These are phyloP conservation scores for Oropetium thomaeum DNA, from an alignment of 176 grass and related monocot species.

Conservation along the genomic window DNA sequence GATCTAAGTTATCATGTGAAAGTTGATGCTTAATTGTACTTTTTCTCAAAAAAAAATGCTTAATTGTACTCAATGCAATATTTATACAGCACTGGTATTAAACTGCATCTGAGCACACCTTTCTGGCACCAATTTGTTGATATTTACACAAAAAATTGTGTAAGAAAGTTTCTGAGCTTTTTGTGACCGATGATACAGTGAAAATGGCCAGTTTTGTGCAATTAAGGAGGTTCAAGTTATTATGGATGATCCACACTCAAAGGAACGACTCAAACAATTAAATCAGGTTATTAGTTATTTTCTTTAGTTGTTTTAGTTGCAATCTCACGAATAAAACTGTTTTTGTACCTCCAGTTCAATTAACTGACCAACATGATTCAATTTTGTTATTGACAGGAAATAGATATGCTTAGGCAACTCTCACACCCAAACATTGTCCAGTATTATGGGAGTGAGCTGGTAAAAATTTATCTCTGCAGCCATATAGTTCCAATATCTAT, in stretches of 20 bases:
- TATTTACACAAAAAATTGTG: not conserved
- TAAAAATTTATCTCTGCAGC: constrained; percentile 31
- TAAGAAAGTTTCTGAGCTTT: not conserved
- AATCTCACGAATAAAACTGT: not conserved
- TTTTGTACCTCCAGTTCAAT: constrained; percentile 8
- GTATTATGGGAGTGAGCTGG: constrained; percentile 84
- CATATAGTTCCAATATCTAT: constrained; percentile 11
- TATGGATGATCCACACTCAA: constrained; percentile 89
- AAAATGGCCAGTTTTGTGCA: constrained; percentile 86
- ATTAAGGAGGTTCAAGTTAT: constrained; percentile 98
- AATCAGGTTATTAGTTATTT: constrained; percentile 63
- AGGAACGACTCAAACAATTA: constrained; percentile 92
- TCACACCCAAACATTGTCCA: constrained; percentile 93
- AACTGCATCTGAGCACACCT: not conserved
- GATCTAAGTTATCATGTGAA: not conserved
- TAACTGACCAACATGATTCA: constrained; percentile 24
- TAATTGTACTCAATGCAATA: not conserved
- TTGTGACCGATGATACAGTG: constrained; percentile 48
- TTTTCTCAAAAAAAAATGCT: too few relatives aligned
- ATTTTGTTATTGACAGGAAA: constrained; percentile 58
- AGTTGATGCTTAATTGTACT: not conserved
- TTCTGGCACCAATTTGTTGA: not conserved
- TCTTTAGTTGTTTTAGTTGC: constrained; percentile 7
- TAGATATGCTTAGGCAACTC: constrained; percentile 82
- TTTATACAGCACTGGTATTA: not conserved